A percentile compares a stretch with the other conserved stretches of the same genome.
phyloP scores from a whole-genome alignment of 257 asterid species.

The Pogostemon cablin region DNA sequence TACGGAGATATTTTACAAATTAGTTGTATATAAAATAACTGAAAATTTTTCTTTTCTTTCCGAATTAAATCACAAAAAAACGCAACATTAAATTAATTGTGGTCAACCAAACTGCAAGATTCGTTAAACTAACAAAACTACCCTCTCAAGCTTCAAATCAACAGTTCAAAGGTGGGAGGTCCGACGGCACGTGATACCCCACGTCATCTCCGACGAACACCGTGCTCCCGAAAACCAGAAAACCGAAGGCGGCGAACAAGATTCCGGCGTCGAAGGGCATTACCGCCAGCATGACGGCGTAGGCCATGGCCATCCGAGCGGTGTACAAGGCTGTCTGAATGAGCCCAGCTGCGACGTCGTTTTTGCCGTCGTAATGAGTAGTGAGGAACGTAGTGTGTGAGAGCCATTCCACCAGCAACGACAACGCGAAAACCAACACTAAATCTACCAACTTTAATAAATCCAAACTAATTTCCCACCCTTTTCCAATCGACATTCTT shows the following conservation, averaged over 20 bases:
- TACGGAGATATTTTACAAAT: too few species aligned
- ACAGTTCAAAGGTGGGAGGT: constrained; percentile 43
- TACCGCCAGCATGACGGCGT: constrained; percentile 43
- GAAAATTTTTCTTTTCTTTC: too few species aligned
- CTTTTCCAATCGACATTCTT: constrained; percentile 29
- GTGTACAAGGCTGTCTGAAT: constrained; percentile 36
- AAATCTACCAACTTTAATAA: constrained; percentile 23
- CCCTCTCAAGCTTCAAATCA: not conserved
- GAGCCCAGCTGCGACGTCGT: constrained; percentile 29
- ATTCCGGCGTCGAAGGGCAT: constrained; percentile 40
- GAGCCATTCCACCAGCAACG: constrained; percentile 34
- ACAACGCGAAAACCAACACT: constrained; percentile 28
- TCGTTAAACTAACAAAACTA: too few species aligned
- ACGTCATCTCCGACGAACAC: constrained; percentile 15
- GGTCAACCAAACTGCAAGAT: too few species aligned
- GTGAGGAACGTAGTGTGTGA: constrained; percentile 39
- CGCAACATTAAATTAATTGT: too few species aligned
- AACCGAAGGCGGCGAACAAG: constrained; percentile 38
- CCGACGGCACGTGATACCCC: constrained; percentile 31
- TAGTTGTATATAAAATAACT: too few species aligned
- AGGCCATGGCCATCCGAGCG: constrained; percentile 30
- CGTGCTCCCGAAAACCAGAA: constrained; percentile 38
- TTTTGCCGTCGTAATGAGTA: not conserved
- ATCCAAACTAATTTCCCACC: constrained; percentile 16
- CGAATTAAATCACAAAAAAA: too few species aligned